Base-by-base conservation (phyloP, 345 rosid genomes). In the Gossypium anomalum region DNA sequence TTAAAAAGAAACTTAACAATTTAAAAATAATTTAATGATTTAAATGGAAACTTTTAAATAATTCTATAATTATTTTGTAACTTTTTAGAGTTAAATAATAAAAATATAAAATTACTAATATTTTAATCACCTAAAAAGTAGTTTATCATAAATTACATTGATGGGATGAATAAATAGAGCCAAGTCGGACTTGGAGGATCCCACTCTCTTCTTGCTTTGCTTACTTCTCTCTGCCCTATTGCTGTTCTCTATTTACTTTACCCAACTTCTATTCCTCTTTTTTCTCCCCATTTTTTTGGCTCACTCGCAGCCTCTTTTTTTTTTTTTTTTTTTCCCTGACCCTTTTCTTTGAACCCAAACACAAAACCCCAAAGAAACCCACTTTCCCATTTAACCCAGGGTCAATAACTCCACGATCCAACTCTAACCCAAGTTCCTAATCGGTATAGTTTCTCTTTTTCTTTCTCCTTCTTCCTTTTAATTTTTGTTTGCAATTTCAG, bases 1-100 rank as follows among this genome's bases (percentile, higher is more conserved):
- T 34, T 0, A 34, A 34, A 34, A 34, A 34, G 0, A 34, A 34
- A 34, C 1, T 4, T 34, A 34, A 34, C 41, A 34, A 34, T 34
- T 0, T 34, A 34, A 6, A 2, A 27, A 3, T 29, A 29, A 29
- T 3, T 29, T 29, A 29, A 29, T 29, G 0, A 29, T 29, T 29
- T 29, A 29, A 29, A 29, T 29, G 1, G 3, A 29, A 3, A 3
- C 5, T 29, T 34, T 34, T 34, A 34, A 34, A 4, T 34, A 4
- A 34, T 34, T 34, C 0, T 0, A 4, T 34, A 1, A 34, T 5
- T 5, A 34, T 4, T 34, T 34, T 0, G 0, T 34, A 34, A 34
- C 0, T 34, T 34, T 34, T 34, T 34, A 34, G 0, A 34, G 7
- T 34, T 4, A 34, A 4, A 5, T 34, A 5, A 34, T 5, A 4